Evolutionary conservation across 345 rosid species (phyloP).

Genomic region (Toxicodendron radicans): DNA sequence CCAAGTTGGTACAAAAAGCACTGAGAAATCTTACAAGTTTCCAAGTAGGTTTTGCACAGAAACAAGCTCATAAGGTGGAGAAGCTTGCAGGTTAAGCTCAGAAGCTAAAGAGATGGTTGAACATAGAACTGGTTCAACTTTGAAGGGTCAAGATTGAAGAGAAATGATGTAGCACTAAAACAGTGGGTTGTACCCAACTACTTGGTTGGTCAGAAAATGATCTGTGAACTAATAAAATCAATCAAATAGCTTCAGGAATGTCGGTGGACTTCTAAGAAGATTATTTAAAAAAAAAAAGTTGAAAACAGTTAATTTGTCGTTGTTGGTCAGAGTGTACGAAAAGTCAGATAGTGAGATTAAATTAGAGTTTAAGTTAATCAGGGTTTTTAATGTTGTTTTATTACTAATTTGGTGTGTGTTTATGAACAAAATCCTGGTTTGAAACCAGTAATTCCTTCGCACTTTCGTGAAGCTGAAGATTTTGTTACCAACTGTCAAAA

Average conservation of each 20-base stretch:
- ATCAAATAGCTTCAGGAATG: neutral
- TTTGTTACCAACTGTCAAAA: too few relatives aligned
- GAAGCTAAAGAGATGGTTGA: slow-evolving; percentile 12
- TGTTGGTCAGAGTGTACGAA: neutral
- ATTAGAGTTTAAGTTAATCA: too few relatives aligned
- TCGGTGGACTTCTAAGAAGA: slow-evolving; percentile 1
- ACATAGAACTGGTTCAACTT: neutral
- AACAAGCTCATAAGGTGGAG: neutral
- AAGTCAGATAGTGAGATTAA: neutral
- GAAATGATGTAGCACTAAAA: too few relatives aligned
- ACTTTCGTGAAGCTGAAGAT: too few relatives aligned
- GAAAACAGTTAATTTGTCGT: neutral
- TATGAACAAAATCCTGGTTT: too few relatives aligned
- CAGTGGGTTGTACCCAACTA: neutral
- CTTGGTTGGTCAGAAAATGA: slow-evolving; percentile 14
- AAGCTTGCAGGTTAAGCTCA: slow-evolving; percentile 6
- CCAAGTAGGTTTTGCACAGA: slow-evolving; percentile 9
- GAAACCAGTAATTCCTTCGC: too few relatives aligned
- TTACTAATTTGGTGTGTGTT: too few relatives aligned
- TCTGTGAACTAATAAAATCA: slow-evolving; percentile 1
- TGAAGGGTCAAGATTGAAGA: too few relatives aligned
- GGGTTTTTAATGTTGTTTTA: too few relatives aligned
- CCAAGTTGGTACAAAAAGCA: neutral
- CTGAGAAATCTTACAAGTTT: slow-evolving; percentile 15
- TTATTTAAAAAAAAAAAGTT: neutral